Percentiles rank a stretch among this genome's conserved stretches.
These are phyloP conservation scores for Solanum peruvianum DNA, from an alignment of 257 asterid species.

Conservation along the genomic window DNA sequence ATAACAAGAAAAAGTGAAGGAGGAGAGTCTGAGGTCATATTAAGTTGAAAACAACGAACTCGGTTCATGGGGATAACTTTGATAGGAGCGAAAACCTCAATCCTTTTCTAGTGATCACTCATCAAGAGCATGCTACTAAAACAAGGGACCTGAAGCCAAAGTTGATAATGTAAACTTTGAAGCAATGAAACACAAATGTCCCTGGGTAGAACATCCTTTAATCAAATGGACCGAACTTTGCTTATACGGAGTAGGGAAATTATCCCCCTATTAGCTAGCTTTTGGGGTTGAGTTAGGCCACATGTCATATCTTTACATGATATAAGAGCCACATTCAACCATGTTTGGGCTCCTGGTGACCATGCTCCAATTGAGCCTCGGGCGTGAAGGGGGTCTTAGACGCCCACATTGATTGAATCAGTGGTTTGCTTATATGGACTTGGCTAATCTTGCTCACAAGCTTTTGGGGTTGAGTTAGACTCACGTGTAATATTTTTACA, in stretches of 20 bases:
- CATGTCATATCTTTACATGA: not conserved
- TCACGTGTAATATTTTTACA: not conserved
- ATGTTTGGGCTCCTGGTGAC: not conserved
- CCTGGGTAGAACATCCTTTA: not conserved
- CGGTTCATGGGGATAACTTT: not conserved
- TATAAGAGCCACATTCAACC: not conserved
- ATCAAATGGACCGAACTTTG: not conserved
- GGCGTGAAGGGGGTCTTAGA: not conserved
- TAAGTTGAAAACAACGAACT: not conserved
- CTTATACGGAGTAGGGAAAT: not conserved
- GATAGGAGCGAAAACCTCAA: not conserved
- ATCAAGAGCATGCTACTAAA: not conserved
- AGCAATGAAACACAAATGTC: not conserved
- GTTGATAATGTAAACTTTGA: not conserved
- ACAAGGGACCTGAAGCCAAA: not conserved
- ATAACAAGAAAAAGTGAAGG: not conserved
- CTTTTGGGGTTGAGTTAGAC: not conserved
- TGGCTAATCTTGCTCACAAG: not conserved
- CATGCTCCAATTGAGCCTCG: not conserved
- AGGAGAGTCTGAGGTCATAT: not conserved
- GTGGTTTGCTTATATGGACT: not conserved
- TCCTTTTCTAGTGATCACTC: not conserved
- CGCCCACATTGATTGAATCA: not conserved
- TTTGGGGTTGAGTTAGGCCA: not conserved
- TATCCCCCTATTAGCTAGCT: not conserved